Evolutionary conservation across 164 flowering plant species (phyloP).

Genomic region (Liriodendron chinense): DNA sequence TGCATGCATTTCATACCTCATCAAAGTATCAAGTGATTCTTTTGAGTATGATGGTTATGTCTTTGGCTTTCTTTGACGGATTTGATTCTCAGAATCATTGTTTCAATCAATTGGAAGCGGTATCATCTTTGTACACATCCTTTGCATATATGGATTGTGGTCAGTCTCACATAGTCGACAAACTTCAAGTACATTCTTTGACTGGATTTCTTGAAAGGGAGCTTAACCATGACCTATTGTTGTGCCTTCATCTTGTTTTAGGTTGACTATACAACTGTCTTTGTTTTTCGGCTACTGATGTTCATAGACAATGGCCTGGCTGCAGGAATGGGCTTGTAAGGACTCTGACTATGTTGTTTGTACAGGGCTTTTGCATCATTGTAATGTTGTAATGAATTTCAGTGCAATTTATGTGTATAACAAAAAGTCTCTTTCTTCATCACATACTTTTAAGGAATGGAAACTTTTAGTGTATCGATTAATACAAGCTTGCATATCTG

Average conservation of each 20-base stretch:
- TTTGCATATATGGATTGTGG: conserved; percentile 97
- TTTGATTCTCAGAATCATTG: conserved; percentile 53
- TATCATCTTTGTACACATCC: conserved; percentile 81
- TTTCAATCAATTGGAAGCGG: conserved; percentile 77
- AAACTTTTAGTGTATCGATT: not conserved
- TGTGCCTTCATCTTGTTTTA: conserved; percentile 19
- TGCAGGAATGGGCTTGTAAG: conserved; percentile 99
- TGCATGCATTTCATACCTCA: no score
- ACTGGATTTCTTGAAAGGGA: not conserved
- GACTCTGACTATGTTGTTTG: not conserved
- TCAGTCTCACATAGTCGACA: conserved; percentile 23
- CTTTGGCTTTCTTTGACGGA: conserved; percentile 34
- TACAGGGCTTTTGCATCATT: not conserved
- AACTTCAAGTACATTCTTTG: not conserved
- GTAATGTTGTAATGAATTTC: no score
- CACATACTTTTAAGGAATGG: not conserved
- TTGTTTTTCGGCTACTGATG: conserved; percentile 91
- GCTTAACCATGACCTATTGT: not conserved
- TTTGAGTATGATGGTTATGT: not conserved
- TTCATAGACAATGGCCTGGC: conserved; percentile 93
- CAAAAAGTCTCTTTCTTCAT: not conserved
- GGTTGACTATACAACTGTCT: conserved; percentile 93
- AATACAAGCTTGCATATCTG: not conserved
- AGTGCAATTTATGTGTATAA: not conserved
- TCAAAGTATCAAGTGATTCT: not conserved